phyloP scores from a whole-genome alignment of 23 red algal genomes.

The Gracilaria domingensis region DNA sequence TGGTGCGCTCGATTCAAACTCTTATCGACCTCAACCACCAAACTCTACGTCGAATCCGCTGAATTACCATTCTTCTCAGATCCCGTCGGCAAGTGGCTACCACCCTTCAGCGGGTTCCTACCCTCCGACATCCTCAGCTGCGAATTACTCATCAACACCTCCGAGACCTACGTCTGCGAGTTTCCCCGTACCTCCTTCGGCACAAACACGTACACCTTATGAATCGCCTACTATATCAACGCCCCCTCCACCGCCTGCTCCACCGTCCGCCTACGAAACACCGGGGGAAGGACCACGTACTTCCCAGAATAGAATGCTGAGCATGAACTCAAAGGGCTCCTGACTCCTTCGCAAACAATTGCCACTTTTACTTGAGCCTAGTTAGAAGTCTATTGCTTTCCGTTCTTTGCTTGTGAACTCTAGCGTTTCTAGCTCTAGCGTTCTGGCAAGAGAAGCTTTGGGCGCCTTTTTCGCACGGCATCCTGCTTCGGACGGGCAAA shows the following conservation, averaged over 20 bases:
- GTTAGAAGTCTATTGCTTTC: not conserved
- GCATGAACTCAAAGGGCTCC: not conserved
- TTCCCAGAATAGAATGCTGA: not conserved
- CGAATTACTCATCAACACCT: not conserved
- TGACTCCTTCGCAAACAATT: not conserved
- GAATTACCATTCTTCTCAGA: conserved; percentile 6
- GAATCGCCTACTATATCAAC: not conserved
- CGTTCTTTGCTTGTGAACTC: not conserved
- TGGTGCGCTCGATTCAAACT: not conserved
- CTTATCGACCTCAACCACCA: not conserved
- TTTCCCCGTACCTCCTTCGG: not conserved
- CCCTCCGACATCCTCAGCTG: not conserved
- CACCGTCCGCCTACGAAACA: conserved; percentile 20
- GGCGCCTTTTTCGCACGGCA: not conserved
- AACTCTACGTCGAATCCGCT: not conserved
- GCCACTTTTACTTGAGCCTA: not conserved
- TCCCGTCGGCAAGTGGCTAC: not conserved
- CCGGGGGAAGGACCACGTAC: not conserved
- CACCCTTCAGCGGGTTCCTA: not conserved
- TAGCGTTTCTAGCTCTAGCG: not conserved
- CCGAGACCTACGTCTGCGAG: not conserved
- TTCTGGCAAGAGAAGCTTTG: not conserved
- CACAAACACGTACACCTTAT: not conserved
- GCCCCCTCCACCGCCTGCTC: not conserved
- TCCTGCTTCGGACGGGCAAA: not conserved